These are phyloP conservation scores for Boeremia lycopersici DNA, from an alignment of 2,329 filamentous ascomycete species.

Conservation along the genomic window DNA sequence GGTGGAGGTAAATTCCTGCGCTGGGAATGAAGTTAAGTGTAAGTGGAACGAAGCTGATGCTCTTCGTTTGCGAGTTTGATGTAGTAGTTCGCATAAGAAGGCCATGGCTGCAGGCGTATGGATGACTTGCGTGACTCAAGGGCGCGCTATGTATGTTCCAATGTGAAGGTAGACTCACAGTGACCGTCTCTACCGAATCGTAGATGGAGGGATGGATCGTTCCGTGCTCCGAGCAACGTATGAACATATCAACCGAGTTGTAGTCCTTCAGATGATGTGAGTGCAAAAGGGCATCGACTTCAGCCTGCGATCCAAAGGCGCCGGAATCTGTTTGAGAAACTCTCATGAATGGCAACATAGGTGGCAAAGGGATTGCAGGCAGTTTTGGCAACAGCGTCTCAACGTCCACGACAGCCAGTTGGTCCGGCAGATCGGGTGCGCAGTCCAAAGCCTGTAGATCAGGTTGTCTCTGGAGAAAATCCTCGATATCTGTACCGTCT, in stretches of 20 bases:
- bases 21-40: slow-evolving; percentile 83
- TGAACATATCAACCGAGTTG: slow-evolving; percentile 78
- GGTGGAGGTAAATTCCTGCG: slow-evolving; percentile 78
- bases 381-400: slow-evolving; percentile 47
- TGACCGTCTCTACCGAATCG: slow-evolving; percentile 81
- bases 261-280: slow-evolving; percentile 64
- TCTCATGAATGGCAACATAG: slow-evolving; percentile 42
- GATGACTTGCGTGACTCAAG: slow-evolving; percentile 71
- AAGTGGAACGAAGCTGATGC: slow-evolving; percentile 63
- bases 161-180: slow-evolving; percentile 59
- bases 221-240: slow-evolving; percentile 74
- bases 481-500: slow-evolving; percentile 45
- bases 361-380: slow-evolving; percentile 45
- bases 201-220: slow-evolving; percentile 80
- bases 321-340: slow-evolving; percentile 41
- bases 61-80: slow-evolving; percentile 35
- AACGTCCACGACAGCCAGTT: slow-evolving; percentile 50
- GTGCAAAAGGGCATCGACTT: slow-evolving; percentile 49
- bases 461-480: slow-evolving; percentile 48
- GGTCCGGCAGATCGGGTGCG: slow-evolving; percentile 47
- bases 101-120: slow-evolving; percentile 75
- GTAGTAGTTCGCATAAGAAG: slow-evolving; percentile 63
- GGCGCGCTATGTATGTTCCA: slow-evolving; percentile 55
- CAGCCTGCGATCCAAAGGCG: slow-evolving; percentile 47
- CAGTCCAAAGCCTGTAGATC: slow-evolving; percentile 42